Conservation (phyloP, 1,284 basidiomycete genomes). For the Inonotus hispidus region DNA sequence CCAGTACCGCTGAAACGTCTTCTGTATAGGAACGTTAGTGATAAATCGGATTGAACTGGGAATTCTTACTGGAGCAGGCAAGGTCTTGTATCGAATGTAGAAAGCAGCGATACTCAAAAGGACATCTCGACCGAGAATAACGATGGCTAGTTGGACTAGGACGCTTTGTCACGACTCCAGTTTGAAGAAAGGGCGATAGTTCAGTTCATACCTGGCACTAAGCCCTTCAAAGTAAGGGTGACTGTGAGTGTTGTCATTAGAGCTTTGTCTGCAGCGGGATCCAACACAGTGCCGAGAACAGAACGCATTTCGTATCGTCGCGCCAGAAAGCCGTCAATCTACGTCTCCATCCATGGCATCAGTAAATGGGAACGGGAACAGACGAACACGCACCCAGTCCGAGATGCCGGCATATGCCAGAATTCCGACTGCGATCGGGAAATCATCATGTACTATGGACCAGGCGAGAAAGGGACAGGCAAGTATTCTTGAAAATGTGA, state of each 20-base stretch:
- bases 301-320: constrained; percentile 80
- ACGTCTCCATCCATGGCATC: constrained; percentile 8
- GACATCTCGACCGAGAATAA: constrained; percentile 90
- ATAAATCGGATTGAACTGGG: background rate
- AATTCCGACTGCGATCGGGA: constrained; percentile 72
- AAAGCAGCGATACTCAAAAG: constrained; percentile 88
- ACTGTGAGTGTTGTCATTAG: constrained; percentile 94
- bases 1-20: constrained; percentile 91
- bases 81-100: constrained; percentile 87
- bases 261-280: constrained; percentile 96
- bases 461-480: constrained; percentile 90
- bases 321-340: constrained; percentile 91
- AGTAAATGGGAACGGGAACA: background rate
- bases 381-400: constrained; percentile 60
- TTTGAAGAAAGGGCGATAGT: background rate
- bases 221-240: constrained; percentile 75
- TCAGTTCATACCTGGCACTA: constrained; percentile 68
- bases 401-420: constrained; percentile 87
- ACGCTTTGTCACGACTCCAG: background rate
- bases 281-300: constrained; percentile 91
- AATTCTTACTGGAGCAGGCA: constrained; percentile 75
- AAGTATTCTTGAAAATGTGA: constrained; percentile 83
- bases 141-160: constrained; percentile 74
- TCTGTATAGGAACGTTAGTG: constrained; percentile 41
- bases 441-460: constrained; percentile 85